Base-by-base conservation (phyloP, 75 land plant species). In the Pinus albicaulis region DNA sequence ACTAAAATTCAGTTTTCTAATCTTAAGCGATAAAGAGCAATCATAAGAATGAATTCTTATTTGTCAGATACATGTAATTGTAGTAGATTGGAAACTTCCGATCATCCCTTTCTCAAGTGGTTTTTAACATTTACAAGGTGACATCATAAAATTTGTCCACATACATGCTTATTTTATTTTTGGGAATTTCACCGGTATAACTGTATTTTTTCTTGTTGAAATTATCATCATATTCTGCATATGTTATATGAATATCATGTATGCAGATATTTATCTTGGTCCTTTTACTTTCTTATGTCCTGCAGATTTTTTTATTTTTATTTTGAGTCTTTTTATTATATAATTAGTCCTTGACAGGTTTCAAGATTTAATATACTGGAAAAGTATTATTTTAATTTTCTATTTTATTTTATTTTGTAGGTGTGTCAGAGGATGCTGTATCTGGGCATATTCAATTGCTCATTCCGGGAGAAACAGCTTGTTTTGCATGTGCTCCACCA, bases 401-500 rank as follows among this genome's bases (percentile, higher is more conserved):
- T 59, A 57, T 71, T 74, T 52, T 71, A 60, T 71, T 31, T 48
- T 20, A 26, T 74, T 1, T 22, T 75, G 52, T 89, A 95, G 99
- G 99, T 80, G 99, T 96, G 58, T 96, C 99, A 41, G 99, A 96
- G 78, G 91, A 96, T 92, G 99, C 99, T 76, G 99, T 96, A 59
- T 96, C 99, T 63, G 98, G 99, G 72, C 99, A 94, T 80, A 96
- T 96, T 71, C 99, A 96, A 57, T 76, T 96, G 76, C 79, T 96
- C 76, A 83, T 94, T 83, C 98, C 98, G 76, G 99, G 99, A 22
- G 99, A 96, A 85, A 96, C 99, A 69, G 99, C 99, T 71, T 96
- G 99, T 77, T 96, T 96, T 87, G 98, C 99, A 57, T 96, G 99
- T 87, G 99, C 92, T 68, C 99, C 98, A 66, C 99, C 99, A 13